Evolutionary conservation across 495 filamentous ascomycete species (phyloP).

Genomic region (Neurospora africana): DNA sequence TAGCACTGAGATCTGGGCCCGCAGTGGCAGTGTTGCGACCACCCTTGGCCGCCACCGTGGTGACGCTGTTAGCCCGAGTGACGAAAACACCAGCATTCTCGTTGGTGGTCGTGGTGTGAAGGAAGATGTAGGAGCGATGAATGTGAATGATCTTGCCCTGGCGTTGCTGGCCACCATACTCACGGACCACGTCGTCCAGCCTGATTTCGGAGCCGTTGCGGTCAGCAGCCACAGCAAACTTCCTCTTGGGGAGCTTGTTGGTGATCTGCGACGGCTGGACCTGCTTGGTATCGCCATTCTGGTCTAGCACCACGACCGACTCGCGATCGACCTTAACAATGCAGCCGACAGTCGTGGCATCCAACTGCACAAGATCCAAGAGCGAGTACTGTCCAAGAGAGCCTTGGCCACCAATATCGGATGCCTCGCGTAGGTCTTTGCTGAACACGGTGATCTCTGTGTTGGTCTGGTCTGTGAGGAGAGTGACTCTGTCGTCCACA

Average conservation of each 20-base stretch:
- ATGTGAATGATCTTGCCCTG: conserved; percentile 87
- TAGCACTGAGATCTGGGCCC: conserved; percentile 69
- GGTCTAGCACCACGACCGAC: conserved; percentile 79
- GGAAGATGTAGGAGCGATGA: conserved; percentile 76
- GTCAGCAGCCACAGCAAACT: conserved; percentile 81
- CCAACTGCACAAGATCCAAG: conserved; percentile 88
- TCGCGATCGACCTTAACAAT: conserved; percentile 93
- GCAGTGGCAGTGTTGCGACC: conserved; percentile 53
- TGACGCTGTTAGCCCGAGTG: conserved; percentile 71
- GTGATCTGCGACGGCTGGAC: conserved; percentile 85
- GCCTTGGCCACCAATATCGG: conserved; percentile 72
- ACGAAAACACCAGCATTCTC: conserved; percentile 91
- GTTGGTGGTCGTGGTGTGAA: conserved; percentile 69
- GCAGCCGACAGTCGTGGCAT: conserved; percentile 81
- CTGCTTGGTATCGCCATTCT: conserved; percentile 70
- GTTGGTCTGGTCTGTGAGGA: conserved; percentile 82
- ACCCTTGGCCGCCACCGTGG: conserved; percentile 84
- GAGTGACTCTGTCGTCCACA: conserved; percentile 77
- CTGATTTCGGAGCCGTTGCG: conserved; percentile 89
- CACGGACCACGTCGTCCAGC: conserved; percentile 82
- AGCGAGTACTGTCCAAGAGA: conserved; percentile 78
- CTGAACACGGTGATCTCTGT: conserved; percentile 96
- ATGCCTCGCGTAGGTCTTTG: conserved; percentile 87
- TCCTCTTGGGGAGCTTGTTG: conserved; percentile 69
- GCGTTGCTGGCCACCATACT: conserved; percentile 73